A percentile compares a stretch with the other conserved stretches of the same genome.
These are phyloP conservation scores for Solanum hybrid DNA, from an alignment of 305 asterid genomes.

Conservation along the genomic window DNA sequence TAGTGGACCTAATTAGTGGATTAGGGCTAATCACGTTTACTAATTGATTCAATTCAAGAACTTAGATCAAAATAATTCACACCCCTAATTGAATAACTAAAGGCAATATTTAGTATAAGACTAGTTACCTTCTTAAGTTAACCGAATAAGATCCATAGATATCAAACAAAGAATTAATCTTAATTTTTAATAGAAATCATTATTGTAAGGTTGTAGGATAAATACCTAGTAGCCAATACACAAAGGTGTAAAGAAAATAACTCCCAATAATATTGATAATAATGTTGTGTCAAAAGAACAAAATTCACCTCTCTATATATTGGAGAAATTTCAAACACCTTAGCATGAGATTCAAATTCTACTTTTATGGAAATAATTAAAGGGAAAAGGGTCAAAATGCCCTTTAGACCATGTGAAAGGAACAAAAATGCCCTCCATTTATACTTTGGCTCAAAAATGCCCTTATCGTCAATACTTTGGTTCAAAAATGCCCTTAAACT, in stretches of 20 bases:
- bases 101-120: not conserved
- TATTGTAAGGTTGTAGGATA: not conserved
- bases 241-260: not conserved
- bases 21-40: not conserved
- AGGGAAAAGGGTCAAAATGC: too few species aligned
- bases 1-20: not conserved
- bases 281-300: not conserved
- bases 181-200: not conserved
- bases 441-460: too few species aligned
- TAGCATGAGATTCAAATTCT: not conserved
- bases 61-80: not conserved
- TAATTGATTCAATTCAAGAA: not conserved
- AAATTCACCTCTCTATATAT: not conserved
- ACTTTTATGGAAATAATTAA: not conserved
- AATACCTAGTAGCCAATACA: not conserved
- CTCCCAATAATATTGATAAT: not conserved
- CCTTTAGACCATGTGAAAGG: too few species aligned
- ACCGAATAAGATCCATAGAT: not conserved
- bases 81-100: not conserved
- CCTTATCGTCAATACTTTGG: too few species aligned
- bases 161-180: not conserved
- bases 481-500: too few species aligned
- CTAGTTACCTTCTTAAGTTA: not conserved
- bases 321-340: not conserved
- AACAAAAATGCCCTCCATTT: too few species aligned